Evolutionary conservation across 1,284 basidiomycete species (phyloP).

Genomic region (Coriolopsis trogii): DNA sequence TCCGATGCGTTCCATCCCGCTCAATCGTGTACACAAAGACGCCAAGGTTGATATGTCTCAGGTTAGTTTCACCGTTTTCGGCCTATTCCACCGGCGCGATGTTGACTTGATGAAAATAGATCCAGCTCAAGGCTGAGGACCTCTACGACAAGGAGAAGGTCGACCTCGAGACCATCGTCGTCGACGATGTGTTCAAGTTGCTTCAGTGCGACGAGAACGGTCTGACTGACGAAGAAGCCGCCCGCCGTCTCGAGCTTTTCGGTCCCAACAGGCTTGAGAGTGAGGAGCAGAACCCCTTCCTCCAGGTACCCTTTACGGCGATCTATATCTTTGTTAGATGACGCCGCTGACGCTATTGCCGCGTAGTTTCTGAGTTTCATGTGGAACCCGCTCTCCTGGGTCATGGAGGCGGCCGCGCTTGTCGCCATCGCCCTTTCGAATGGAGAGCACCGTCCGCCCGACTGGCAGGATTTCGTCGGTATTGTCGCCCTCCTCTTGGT

Average conservation of each 20-base stretch:
- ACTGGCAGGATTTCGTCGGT: constrained; percentile 98
- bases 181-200: constrained; percentile 96
- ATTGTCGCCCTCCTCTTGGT: constrained; percentile 90
- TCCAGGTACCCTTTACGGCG: constrained; percentile 60
- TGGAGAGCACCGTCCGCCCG: constrained; percentile 84
- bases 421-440: constrained; percentile 97
- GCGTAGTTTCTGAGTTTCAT: constrained; percentile 92
- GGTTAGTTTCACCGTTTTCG: constrained; percentile 44
- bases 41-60: constrained; percentile 87
- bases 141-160: constrained; percentile 99
- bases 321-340: not conserved
- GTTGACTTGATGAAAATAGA: constrained; percentile 44
- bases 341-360: constrained; percentile 29
- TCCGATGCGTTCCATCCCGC: not conserved
- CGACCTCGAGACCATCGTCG: constrained; percentile 95
- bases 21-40: constrained; percentile 45
- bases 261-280: constrained; percentile 95
- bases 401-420: constrained; percentile 98
- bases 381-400: constrained; percentile 99
- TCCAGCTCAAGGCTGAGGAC: constrained; percentile 92
- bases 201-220: constrained; percentile 88
- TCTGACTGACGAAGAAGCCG: constrained; percentile 76
- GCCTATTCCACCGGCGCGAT: constrained; percentile 10
- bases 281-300: constrained; percentile 86
- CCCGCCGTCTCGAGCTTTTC: constrained; percentile 90